Evolutionary conservation across 2,329 filamentous ascomycete genomes (phyloP).

Genomic region (Penicillium sclerotiorum): DNA sequence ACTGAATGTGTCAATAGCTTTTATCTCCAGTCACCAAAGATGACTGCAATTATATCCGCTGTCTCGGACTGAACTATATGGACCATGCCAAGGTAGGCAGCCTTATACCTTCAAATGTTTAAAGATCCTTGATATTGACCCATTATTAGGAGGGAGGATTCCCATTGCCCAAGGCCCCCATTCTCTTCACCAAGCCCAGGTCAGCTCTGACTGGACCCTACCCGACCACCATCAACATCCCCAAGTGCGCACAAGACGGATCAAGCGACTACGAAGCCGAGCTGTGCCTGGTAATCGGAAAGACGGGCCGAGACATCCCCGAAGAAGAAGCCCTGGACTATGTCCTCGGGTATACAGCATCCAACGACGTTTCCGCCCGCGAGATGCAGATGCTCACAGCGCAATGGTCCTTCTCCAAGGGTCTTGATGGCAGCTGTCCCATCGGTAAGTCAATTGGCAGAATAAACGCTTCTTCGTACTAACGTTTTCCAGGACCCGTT

Average conservation of each 20-base stretch:
- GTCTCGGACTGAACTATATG: slow-evolving; percentile 34
- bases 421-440: slow-evolving; percentile 29
- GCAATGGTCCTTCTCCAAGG: slow-evolving; percentile 30
- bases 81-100: slow-evolving; percentile 31
- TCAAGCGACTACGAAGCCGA: slow-evolving; percentile 36
- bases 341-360: slow-evolving; percentile 37
- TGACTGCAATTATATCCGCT: slow-evolving; percentile 31
- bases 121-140: neutral
- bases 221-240: slow-evolving; percentile 30
- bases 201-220: slow-evolving; percentile 29
- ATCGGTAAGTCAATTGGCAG: slow-evolving; percentile 28
- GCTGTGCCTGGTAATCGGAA: slow-evolving; percentile 29
- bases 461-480: no score
- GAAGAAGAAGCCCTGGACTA: slow-evolving; percentile 27
- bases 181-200: slow-evolving; percentile 35
- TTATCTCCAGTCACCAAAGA: slow-evolving; percentile 29
- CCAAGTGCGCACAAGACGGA: slow-evolving; percentile 33
- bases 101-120: neutral
- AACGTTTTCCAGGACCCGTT: neutral
- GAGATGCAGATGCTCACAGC: slow-evolving; percentile 18
- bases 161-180: slow-evolving; percentile 28
- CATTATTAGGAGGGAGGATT: slow-evolving; percentile 26
- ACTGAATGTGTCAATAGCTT: slow-evolving; percentile 22
- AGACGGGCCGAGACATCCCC: slow-evolving; percentile 21
- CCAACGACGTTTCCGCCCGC: slow-evolving; percentile 37